phyloP scores from a whole-genome alignment of 352 stramenopile species.

The Pythium chondricola region DNA sequence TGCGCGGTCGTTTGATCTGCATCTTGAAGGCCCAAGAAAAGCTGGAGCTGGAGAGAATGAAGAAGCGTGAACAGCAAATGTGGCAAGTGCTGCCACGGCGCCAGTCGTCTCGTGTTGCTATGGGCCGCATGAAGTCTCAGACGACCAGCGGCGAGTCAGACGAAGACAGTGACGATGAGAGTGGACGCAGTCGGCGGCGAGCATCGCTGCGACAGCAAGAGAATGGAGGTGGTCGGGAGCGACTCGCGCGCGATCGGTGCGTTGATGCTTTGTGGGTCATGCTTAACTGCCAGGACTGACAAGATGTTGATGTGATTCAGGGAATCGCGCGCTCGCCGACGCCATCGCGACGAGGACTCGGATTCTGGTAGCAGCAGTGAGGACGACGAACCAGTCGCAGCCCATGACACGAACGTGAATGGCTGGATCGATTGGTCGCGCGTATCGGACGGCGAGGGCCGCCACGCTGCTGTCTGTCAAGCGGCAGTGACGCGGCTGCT shows the following conservation, averaged over 20 bases:
- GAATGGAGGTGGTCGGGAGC: conserved; percentile 18
- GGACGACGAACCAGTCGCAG: neutral
- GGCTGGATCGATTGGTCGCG: conserved; percentile 73
- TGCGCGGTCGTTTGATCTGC: conserved; percentile 65
- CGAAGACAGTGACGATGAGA: conserved; percentile 27
- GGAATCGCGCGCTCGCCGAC: conserved; percentile 55
- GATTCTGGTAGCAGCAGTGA: conserved; percentile 42
- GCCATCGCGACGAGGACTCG: conserved; percentile 33
- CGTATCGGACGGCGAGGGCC: conserved; percentile 32
- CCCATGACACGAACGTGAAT: conserved; percentile 9
- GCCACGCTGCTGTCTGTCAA: conserved; percentile 51
- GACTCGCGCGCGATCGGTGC: conserved; percentile 55
- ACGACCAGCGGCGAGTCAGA: conserved; percentile 46
- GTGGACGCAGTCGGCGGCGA: neutral
- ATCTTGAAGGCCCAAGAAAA: conserved; percentile 79
- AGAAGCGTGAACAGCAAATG: conserved; percentile 57
- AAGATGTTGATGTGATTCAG: conserved; percentile 21
- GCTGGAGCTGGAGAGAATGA: conserved; percentile 46
- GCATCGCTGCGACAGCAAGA: neutral
- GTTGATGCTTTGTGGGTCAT: neutral
- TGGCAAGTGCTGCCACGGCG: conserved; percentile 77
- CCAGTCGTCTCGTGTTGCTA: conserved; percentile 79
- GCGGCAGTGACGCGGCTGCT: conserved; percentile 56
- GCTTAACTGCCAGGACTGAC: neutral
- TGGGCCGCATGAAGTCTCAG: conserved; percentile 68